Conservation (phyloP, 345 rosid species). For the Eucalyptus polybractea region DNA sequence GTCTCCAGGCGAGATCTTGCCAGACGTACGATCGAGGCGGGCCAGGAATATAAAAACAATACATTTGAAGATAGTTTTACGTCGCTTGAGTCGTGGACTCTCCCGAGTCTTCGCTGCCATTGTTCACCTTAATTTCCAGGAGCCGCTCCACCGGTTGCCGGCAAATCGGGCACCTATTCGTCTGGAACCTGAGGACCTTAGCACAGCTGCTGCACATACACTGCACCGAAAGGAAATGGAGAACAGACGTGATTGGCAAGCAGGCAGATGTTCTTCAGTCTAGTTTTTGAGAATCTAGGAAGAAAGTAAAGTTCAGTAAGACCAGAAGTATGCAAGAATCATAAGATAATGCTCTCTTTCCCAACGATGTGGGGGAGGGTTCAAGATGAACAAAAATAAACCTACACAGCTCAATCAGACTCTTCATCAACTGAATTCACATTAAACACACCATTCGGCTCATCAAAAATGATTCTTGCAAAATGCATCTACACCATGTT, state of each 20-base stretch:
- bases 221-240: conserved; percentile 6
- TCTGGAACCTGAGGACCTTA: conserved; percentile 30
- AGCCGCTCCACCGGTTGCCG: conserved; percentile 37
- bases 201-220: conserved; percentile 51
- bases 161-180: conserved; percentile 43
- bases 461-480: background rate
- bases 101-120: conserved; percentile 5
- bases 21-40: background rate
- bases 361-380: background rate
- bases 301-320: background rate
- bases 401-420: background rate
- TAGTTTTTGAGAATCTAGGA: background rate
- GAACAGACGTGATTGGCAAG: background rate
- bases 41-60: background rate
- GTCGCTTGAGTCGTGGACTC: background rate
- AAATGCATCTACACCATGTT: background rate
- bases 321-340: background rate
- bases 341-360: background rate
- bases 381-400: background rate
- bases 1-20: background rate
- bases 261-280: background rate
- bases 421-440: background rate
- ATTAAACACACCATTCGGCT: background rate
- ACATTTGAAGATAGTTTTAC: background rate
- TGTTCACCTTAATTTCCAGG: conserved; percentile 37